Conservation (phyloP, 176 grass and related monocot species). For the Paspalum vaginatum region DNA sequence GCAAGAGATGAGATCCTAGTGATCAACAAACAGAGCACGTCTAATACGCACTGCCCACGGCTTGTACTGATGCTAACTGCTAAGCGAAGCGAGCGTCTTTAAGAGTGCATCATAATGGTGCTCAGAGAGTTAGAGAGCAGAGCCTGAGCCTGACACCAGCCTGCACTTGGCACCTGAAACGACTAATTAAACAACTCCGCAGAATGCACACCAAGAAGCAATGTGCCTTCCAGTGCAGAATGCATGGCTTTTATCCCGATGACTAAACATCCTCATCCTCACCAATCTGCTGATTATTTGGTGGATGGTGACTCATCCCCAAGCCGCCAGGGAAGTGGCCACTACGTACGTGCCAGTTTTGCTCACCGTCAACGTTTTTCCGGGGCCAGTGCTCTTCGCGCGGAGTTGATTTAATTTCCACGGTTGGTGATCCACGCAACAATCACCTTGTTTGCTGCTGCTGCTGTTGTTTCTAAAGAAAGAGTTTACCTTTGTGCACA, state of each 20-base stretch:
- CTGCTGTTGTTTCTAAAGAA: not conserved
- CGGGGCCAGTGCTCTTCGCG: not conserved
- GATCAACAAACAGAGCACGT: too few species aligned
- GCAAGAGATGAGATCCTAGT: too few species aligned
- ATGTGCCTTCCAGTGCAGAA: conserved; percentile 23
- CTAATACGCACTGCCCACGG: too few species aligned
- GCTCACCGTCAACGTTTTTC: not conserved
- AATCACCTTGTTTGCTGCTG: not conserved
- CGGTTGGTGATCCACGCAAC: not conserved
- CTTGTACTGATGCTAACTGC: too few species aligned
- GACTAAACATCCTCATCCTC: conserved; percentile 26
- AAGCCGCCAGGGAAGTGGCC: conserved; percentile 8
- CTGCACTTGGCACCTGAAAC: not conserved
- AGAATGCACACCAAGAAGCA: conserved; percentile 19
- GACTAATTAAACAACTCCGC: conserved; percentile 32
- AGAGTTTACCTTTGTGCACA: not conserved
- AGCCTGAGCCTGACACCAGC: conserved; percentile 22
- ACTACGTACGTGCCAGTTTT: not conserved
- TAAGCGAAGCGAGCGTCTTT: too few species aligned
- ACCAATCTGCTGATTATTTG: too few species aligned
- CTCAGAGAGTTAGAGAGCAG: not conserved
- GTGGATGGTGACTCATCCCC: not conserved
- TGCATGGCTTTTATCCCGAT: conserved; percentile 15
- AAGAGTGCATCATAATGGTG: too few species aligned
- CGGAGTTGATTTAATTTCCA: not conserved